phyloP scores from a whole-genome alignment of 352 stramenopile genomes.

The Phytopythium helicoides region DNA sequence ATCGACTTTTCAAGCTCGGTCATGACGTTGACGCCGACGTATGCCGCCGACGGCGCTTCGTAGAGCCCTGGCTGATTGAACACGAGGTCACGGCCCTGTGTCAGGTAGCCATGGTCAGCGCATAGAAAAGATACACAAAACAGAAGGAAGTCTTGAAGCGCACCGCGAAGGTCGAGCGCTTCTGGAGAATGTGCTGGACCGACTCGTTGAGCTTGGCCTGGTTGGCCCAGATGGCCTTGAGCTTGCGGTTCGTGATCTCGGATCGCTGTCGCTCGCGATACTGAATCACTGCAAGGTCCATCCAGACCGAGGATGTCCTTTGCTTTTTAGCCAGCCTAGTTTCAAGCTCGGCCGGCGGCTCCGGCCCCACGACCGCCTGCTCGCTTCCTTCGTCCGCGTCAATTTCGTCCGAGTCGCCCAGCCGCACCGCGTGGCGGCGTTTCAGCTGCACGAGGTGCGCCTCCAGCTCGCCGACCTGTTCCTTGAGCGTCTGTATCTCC shows the following conservation, averaged over 20 bases:
- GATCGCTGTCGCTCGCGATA: slow-evolving; percentile 24
- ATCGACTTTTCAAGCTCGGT: slow-evolving; percentile 18
- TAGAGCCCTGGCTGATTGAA: slow-evolving; percentile 7
- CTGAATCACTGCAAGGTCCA: slow-evolving; percentile 17
- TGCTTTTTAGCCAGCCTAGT: not conserved
- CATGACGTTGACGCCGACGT: slow-evolving; percentile 12
- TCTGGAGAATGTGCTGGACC: slow-evolving; percentile 24
- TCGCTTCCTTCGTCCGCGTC: not conserved
- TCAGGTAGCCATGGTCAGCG: not conserved
- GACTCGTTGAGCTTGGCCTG: slow-evolving; percentile 27
- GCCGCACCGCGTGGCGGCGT: not conserved
- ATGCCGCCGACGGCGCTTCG: slow-evolving; percentile 3
- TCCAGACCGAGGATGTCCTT: slow-evolving; percentile 9
- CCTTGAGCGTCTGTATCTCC: slow-evolving; percentile 21
- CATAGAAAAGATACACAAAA: too few relatives aligned
- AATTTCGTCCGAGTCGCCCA: not conserved
- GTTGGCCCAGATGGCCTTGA: slow-evolving; percentile 28
- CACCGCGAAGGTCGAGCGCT: slow-evolving; percentile 9
- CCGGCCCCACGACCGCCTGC: not conserved
- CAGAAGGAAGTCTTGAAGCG: not conserved
- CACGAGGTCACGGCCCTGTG: slow-evolving; percentile 3
- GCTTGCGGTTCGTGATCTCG: slow-evolving; percentile 27
- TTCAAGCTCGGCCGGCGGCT: not conserved
- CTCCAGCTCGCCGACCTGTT: slow-evolving; percentile 26
- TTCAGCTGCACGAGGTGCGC: slow-evolving; percentile 24